Conservation (phyloP, 2,329 filamentous ascomycete genomes). For the Fusarium algeriense region DNA sequence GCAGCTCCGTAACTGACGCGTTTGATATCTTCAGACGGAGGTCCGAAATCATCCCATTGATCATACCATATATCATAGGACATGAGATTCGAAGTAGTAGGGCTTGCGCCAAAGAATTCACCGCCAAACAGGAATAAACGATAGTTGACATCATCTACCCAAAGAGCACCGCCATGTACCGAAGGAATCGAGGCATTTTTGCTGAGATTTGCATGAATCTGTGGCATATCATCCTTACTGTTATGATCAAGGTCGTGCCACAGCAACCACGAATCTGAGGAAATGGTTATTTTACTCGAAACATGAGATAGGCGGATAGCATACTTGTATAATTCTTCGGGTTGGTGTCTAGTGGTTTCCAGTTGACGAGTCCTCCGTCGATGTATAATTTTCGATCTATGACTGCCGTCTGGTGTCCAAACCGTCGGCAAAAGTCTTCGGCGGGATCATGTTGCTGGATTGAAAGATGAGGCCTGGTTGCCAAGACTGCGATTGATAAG, state of each 20-base stretch:
- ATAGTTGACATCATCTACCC: constrained; percentile 9
- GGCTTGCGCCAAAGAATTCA: neutral
- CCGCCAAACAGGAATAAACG: constrained; percentile 3
- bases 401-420: constrained; percentile 5
- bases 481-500: neutral
- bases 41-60: neutral
- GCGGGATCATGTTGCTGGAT: neutral
- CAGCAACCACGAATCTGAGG: neutral
- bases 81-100: neutral
- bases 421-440: constrained; percentile 4
- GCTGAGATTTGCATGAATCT: constrained; percentile 4
- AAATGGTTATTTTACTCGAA: neutral
- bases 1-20: neutral
- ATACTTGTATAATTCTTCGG: constrained; percentile 5
- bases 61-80: constrained; percentile 10
- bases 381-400: constrained; percentile 4
- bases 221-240: constrained; percentile 9
- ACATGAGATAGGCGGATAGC: too few relatives aligned
- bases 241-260: constrained; percentile 10
- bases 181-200: constrained; percentile 8
- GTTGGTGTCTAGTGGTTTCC: neutral
- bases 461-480: neutral
- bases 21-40: neutral
- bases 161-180: neutral
- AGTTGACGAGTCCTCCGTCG: constrained; percentile 1